Conservation (phyloP, 768 basidiomycete species). For the Amanita rubescens region DNA sequence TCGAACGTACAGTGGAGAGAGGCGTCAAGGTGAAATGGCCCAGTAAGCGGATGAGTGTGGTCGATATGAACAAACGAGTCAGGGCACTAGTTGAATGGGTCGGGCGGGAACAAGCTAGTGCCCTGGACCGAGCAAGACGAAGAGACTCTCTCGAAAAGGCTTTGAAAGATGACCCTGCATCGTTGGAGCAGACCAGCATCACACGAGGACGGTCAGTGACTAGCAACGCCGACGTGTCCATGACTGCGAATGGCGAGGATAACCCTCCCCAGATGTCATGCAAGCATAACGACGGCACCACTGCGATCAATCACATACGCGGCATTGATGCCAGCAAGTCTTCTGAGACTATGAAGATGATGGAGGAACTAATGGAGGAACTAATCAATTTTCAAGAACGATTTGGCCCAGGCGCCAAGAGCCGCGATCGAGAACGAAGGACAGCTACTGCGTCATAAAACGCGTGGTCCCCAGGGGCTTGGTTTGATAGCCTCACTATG, state of each 20-base stretch:
- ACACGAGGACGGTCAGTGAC: slow-evolving; percentile 4
- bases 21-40: slow-evolving; percentile 92
- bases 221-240: slow-evolving; percentile 20
- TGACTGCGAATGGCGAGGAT: slow-evolving; percentile 23
- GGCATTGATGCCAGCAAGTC: slow-evolving; percentile 11
- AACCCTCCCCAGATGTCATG: slow-evolving; percentile 6
- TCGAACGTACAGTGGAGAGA: slow-evolving; percentile 60
- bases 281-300: slow-evolving; percentile 5
- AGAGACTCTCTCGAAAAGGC: slow-evolving; percentile 59
- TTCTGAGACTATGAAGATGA: slow-evolving; percentile 60
- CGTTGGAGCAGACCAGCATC: slow-evolving; percentile 5
- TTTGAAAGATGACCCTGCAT: slow-evolving; percentile 28
- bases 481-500: slow-evolving; percentile 1
- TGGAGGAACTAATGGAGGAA: slow-evolving; percentile 90
- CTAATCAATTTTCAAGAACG: slow-evolving; percentile 83
- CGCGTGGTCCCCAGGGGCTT: slow-evolving; percentile 3
- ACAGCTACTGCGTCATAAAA: slow-evolving; percentile 22
- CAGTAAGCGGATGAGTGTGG: slow-evolving; percentile 89
- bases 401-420: slow-evolving; percentile 54
- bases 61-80: slow-evolving; percentile 95
- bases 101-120: slow-evolving; percentile 77
- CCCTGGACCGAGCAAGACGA: slow-evolving; percentile 62
- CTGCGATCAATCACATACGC: slow-evolving; percentile 18
- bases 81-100: slow-evolving; percentile 89
- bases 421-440: slow-evolving; percentile 47